Conservation (phyloP, 129 eudicot genomes). For the Pittosporum tobira region DNA sequence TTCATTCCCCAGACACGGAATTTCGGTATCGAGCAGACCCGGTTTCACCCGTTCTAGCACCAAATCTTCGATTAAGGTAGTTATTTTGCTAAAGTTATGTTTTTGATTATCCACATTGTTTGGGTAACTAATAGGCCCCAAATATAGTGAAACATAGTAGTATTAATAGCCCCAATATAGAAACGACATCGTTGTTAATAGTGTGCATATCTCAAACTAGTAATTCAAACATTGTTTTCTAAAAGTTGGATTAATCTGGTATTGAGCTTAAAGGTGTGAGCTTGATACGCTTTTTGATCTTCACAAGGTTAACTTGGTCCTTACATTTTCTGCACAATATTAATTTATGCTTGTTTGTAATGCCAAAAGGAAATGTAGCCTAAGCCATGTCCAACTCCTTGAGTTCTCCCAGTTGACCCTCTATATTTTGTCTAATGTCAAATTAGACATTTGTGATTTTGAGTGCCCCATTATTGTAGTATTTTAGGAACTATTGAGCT, state of each 20-base stretch:
- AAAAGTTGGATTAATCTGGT: background rate
- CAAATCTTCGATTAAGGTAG: slow-evolving; percentile 32
- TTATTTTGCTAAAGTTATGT: background rate
- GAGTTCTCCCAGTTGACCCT: too few relatives aligned
- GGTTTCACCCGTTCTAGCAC: slow-evolving; percentile 22
- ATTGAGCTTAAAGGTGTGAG: background rate
- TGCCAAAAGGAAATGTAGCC: too few relatives aligned
- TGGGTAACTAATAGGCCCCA: too few relatives aligned
- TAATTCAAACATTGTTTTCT: background rate
- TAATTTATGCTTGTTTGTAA: too few relatives aligned
- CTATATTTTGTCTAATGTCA: too few relatives aligned
- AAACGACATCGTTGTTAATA: background rate
- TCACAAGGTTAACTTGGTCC: background rate
- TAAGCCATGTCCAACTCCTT: too few relatives aligned
- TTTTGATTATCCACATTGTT: background rate
- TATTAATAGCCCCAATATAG: background rate
- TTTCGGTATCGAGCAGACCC: slow-evolving; percentile 9
- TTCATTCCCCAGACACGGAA: slow-evolving; percentile 7
- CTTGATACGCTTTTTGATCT: background rate
- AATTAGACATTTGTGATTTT: too few relatives aligned
- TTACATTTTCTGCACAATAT: too few relatives aligned
- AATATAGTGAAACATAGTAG: background rate
- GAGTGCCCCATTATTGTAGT: too few relatives aligned
- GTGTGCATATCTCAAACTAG: background rate
- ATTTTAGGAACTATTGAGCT: too few relatives aligned